Conservation (phyloP, 768 basidiomycete species). For the Mycena maculata region DNA sequence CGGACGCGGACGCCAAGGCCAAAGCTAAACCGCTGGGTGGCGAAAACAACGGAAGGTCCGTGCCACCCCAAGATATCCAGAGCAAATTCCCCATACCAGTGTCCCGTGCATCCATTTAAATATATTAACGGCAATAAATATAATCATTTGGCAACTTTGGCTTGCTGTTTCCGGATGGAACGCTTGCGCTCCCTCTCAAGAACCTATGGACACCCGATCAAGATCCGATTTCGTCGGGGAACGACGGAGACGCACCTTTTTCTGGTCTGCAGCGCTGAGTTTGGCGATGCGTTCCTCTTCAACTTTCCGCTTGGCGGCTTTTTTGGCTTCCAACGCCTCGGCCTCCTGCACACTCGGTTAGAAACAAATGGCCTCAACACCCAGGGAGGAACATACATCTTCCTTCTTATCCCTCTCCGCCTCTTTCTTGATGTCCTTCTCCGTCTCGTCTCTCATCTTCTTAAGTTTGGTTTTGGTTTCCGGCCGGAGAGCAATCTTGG, state of each 20-base stretch:
- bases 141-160: constrained; percentile 58
- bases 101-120: constrained; percentile 20
- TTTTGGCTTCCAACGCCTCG: constrained; percentile 74
- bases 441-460: constrained; percentile 78
- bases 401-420: constrained; percentile 74
- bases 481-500: constrained; percentile 72
- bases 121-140: constrained; percentile 34
- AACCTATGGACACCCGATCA: constrained; percentile 48
- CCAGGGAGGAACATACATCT: constrained; percentile 58
- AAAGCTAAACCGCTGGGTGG: constrained; percentile 1
- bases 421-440: constrained; percentile 76
- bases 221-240: constrained; percentile 4
- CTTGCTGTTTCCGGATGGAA: constrained; percentile 74
- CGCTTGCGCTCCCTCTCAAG: constrained; percentile 86
- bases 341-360: constrained; percentile 37
- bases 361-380: background rate
- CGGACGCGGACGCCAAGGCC: constrained; percentile 13
- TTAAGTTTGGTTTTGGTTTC: constrained; percentile 85
- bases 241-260: constrained; percentile 65
- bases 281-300: constrained; percentile 80
- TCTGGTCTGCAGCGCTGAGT: constrained; percentile 83
- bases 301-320: constrained; percentile 76
- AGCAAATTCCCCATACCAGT: background rate
- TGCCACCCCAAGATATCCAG: background rate
- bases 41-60: background rate